Base-by-base conservation (phyloP, 352 stramenopile genomes). In the Phytopythium sindhum region DNA sequence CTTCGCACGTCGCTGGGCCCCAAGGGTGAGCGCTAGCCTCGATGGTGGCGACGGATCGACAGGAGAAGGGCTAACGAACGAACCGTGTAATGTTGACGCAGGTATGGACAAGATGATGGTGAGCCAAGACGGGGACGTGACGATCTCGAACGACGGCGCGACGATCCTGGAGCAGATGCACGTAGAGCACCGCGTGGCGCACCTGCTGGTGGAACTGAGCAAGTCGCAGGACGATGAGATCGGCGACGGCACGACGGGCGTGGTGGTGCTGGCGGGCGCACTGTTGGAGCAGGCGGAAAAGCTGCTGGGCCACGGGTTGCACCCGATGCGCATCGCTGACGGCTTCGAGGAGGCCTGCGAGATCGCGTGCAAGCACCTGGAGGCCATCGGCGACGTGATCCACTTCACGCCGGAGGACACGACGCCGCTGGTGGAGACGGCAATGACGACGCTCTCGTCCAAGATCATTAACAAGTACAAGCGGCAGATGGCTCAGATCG, bases 51-150 rank as follows among this genome's bases (percentile, higher is more conserved):
- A n/a, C n/a, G n/a, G n/a, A n/a, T n/a, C n/a, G n/a, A 39, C 33
- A 39, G 14, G 33, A 39, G 33, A 11, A 12, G 41, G 42, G 42
- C 39, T 45, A n/a, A 45, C 15, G 39, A 39, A 39, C 10, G 7
- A 35, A 3, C 31, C 14, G 33, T 39, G 10, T 39, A 10, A 14
- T 15, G n/a, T 15, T 14, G 33, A 11, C 2, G 50, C 66, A 90
- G 93, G 95, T 55, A 98, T 99, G 93, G 97, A 99, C 86, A 99
- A 99, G 88, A 99, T 99, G 91, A 91, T 99, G 70, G 97, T 99
- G 53, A 98, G 87, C 66, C 96, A 98, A 64, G 98, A 99, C 76
- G 98, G 97, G 26, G 97, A 99, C 71, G 97, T 99, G 37, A 99
- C 97, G 55, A 99, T 99, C 73, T 99, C 97, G 63, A 99, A 99